A percentile compares a stretch with the other conserved stretches of the same genome.
Evolutionary conservation across 495 filamentous ascomycete species (phyloP).

Genomic region (Lasiosphaeria ovina): DNA sequence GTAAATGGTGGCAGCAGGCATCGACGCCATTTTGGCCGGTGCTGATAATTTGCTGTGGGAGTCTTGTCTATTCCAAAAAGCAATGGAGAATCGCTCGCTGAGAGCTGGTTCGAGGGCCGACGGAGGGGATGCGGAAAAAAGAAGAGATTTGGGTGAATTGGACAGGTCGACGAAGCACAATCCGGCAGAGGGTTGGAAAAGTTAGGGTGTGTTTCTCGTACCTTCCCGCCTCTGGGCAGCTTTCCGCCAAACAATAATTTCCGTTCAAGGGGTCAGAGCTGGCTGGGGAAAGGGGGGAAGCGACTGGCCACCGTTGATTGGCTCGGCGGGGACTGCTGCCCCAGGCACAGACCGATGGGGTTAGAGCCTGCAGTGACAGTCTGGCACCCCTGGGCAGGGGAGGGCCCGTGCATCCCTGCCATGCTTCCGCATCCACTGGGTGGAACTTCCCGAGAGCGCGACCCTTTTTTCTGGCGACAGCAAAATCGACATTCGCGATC

Average conservation of each 20-base stretch:
- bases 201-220: slow-evolving; percentile 33
- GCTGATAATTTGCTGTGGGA: slow-evolving; percentile 21
- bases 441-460: slow-evolving; percentile 24
- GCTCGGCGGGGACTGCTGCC: slow-evolving; percentile 34
- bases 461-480: slow-evolving; percentile 27
- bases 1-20: slow-evolving; percentile 59
- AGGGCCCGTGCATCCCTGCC: slow-evolving; percentile 28
- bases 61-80: slow-evolving; percentile 45
- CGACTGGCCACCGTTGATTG: slow-evolving; percentile 39
- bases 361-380: slow-evolving; percentile 17
- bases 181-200: slow-evolving; percentile 18
- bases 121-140: slow-evolving; percentile 5
- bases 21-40: slow-evolving; percentile 44
- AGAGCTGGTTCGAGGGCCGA: slow-evolving; percentile 15
- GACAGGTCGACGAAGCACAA: slow-evolving; percentile 24
- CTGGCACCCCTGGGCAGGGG: slow-evolving; percentile 11
- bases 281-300: slow-evolving; percentile 44
- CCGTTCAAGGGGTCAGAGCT: slow-evolving; percentile 38
- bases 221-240: slow-evolving; percentile 36
- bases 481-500: slow-evolving; percentile 13
- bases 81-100: slow-evolving; percentile 25
- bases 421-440: slow-evolving; percentile 10
- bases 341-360: slow-evolving; percentile 29
- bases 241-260: slow-evolving; percentile 49
- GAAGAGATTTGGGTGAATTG: slow-evolving; percentile 16